Percentiles rank a stretch among this genome's conserved stretches.
Conservation (phyloP, 176 grass and related monocot species). For the Panicum miliaceum region DNA sequence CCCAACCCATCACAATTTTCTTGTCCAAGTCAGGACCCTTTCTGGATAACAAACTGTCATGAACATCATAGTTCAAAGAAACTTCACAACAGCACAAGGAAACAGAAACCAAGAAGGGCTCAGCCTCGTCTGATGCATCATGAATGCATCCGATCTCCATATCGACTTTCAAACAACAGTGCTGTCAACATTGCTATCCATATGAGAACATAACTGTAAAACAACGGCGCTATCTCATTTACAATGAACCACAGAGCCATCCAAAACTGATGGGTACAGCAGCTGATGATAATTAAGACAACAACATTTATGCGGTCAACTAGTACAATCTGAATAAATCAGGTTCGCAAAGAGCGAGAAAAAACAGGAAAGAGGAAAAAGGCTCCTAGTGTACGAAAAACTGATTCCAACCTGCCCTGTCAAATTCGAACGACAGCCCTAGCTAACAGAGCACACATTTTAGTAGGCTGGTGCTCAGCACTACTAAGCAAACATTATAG, state of each 20-base stretch:
- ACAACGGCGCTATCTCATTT: conserved; percentile 8
- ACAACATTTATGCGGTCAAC: conserved; percentile 46
- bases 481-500: conserved; percentile 45
- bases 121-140: not conserved
- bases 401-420: conserved; percentile 15
- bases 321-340: conserved; percentile 57
- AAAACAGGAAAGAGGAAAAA: conserved; percentile 7
- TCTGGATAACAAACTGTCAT: not conserved
- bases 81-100: not conserved
- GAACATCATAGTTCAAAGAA: not conserved
- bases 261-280: conserved; percentile 34
- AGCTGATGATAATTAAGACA: conserved; percentile 20
- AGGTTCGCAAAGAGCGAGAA: conserved; percentile 2
- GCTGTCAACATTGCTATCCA: not conserved
- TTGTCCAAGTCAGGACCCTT: not conserved
- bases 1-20: not conserved
- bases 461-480: conserved; percentile 40
- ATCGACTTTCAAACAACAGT: not conserved
- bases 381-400: conserved; percentile 43
- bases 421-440: conserved; percentile 3
- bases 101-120: not conserved
- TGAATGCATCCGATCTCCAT: not conserved
- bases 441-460: conserved; percentile 29
- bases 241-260: conserved; percentile 26
- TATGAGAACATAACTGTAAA: not conserved